Evolutionary conservation across 2,329 filamentous ascomycete genomes (phyloP), one percentile per base, ranked within the genome.

Genomic region (Exophiala sp.): DNA sequence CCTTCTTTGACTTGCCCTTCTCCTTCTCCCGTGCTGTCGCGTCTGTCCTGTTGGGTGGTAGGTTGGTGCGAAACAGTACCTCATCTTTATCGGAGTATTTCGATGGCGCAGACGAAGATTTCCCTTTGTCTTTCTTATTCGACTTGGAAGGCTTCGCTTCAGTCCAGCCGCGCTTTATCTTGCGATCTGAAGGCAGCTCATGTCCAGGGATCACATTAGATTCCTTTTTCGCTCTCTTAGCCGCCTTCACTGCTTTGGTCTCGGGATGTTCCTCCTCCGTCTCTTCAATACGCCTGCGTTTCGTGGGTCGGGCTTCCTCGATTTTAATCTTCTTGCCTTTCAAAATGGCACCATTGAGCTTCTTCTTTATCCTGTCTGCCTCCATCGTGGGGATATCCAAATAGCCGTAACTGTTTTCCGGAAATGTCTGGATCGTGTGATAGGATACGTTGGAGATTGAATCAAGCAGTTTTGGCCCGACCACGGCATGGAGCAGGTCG

Each of bases 161-260:
- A 1, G 88, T 92, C 91, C 91, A 96, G 4, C 91, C 91, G 57
- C 91, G 80, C 76, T 94, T 95, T 57, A 96, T 85, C 65, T 88
- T 88, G 62, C 91, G 83, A 43, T 83, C 86, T 14, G 83, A 77
- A 5, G 85, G 81, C 36, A 99, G 74, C 65, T 88, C 83, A 44
- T 90, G 78, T 3, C 91, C 94, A 20, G 56, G 2, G 21, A 62
- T 42, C 20, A 85, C 73, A 34, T 77, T 75, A 18, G 79, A 74
- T 45, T 75, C 73, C 65, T 63, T 29, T 29, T 29, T 29, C 24
- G 24, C 24, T 8, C 7, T 83, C 67, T 75, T 78, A 3, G 67
- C 70, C 55, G 65, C 73, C 69, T 68, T 56, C 29, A 40, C 14
- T 32, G 34, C 43, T 39, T 40, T 71, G 61, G 67, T 70, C n/a